Conservation (phyloP, 1,284 basidiomycete species). For the Leccinum subrobustum region DNA sequence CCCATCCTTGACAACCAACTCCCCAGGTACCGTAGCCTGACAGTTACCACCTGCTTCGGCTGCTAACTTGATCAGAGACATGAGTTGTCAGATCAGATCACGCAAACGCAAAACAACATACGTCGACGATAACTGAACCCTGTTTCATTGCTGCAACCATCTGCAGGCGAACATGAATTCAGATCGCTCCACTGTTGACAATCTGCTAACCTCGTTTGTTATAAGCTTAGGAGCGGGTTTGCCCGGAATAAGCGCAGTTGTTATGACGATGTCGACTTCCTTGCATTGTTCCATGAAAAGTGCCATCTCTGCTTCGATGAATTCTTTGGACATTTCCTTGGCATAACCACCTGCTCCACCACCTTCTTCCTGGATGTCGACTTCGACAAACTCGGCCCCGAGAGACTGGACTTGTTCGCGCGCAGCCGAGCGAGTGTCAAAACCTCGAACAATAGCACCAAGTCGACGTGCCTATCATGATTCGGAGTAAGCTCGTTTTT, state of each 20-base stretch:
- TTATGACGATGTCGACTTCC: conserved; percentile 85
- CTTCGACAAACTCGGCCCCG: conserved; percentile 84
- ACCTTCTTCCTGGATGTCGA: conserved; percentile 75
- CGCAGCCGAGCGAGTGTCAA: conserved; percentile 80
- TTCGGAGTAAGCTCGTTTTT: conserved; percentile 7
- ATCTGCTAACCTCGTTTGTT: conserved; percentile 52
- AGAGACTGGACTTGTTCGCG: conserved; percentile 85
- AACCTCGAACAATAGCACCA: conserved; percentile 83
- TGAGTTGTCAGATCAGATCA: conserved; percentile 15
- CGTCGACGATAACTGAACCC: conserved; percentile 82
- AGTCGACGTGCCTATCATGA: conserved; percentile 63
- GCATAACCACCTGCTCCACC: conserved; percentile 80
- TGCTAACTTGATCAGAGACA: conserved; percentile 44
- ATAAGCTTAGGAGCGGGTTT: conserved; percentile 83
- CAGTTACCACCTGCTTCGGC: conserved; percentile 86
- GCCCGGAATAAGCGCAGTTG: conserved; percentile 81
- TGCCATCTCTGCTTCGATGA: conserved; percentile 86
- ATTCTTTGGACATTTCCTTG: conserved; percentile 90
- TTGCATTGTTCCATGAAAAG: conserved; percentile 83
- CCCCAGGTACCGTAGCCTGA: conserved; percentile 73
- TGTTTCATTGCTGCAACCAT: conserved; percentile 87
- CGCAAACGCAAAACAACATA: conserved; percentile 16
- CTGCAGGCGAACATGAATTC: conserved; percentile 27
- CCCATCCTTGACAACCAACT: conserved; percentile 64
- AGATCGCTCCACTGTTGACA: neutral